Base-by-base conservation (phyloP, 192 early-diverging fungal genomes). In the Dissophora globulifera region DNA sequence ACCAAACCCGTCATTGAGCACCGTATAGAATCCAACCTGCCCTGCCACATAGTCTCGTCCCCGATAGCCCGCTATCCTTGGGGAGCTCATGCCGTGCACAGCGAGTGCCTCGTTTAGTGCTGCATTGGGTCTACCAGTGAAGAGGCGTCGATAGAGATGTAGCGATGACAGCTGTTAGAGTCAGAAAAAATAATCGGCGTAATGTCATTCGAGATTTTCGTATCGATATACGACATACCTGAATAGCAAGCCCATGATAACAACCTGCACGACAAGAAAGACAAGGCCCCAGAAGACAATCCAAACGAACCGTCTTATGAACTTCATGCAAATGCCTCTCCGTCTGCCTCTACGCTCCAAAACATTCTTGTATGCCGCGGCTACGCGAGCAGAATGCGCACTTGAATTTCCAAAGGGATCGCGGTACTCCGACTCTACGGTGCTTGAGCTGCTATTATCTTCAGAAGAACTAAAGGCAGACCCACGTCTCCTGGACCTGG, bases 11-110 rank as follows among this genome's bases (percentile, higher is more conserved):
- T 54, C 63, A 26, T 54, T 23, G 17, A 66, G 30, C 23, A 56
- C 35, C 13, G 63, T 66, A n/a, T 56, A 66, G 32, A 55, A 66
- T 32, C 63, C 63, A 23, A 26, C 15, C 4, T 66, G 63, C 25
- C 33, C 53, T 7, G 63, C 51, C 1, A 56, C 45, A 56, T 66
- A 66, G 20, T 66, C 63, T 35, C 63, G 25, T 52, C 50, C 52
- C 13, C 38, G n/a, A 29, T 48, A 41, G 35, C 27, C 4, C 8
- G 33, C 15, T 1, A 50, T 30, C 40, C 23, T 46, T 20, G 49
- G 48, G 11, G 23, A 32, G 15, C 35, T 27, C 12, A 38, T 27
- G 22, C 26, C 35, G 22, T 17, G 15, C 6, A n/a, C 43, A 17
- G 42, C n/a, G 42, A 46, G 13, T 13, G 25, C 2, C 17, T 51